Base-by-base conservation (phyloP, 805 yeast genomes). In the Cyberlindnera euphorbiae region DNA sequence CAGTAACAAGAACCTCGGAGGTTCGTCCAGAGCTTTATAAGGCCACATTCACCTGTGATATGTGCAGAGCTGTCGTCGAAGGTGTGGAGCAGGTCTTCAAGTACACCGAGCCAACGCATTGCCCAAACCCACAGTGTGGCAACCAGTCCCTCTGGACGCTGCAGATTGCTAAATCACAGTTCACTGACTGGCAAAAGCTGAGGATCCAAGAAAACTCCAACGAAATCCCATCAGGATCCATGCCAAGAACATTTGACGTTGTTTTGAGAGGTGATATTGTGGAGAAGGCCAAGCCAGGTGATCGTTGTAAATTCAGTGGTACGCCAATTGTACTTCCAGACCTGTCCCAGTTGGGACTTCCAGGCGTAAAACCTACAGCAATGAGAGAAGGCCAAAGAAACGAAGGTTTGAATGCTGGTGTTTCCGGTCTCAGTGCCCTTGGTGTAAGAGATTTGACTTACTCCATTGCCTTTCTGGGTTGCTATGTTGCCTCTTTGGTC, bases 261-360 rank as follows among this genome's bases (percentile, higher is more conserved):
- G 83, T 90, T 34, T 63, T 90, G 40, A 72, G 98, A 51, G 97
- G 97, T 34, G 97, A 90, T 49, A 72, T 87, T 36, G 97, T 93
- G 8, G 98, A 90, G 56, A 72, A 88, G 47, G 97, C 97, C 3
- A 93, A 90, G 60, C 97, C 98, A 2, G 98, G 98, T 47, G 97
- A 90, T 61, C 83, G 86, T 58, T 85, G 96, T 63, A 77, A 78
- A 47, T 88, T 93, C 59, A 86, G 95, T 0, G 98, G 98, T 30
- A 82, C 95, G 1, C 93, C 88, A 56, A 87, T 93, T 41, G 97
- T 89, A 8, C 77, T 90, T 15, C 98, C 98, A 1, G 97, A 90
- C 60, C 83, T 93, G 6, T 69, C 95, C 2, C 98, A 93, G 62
- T 68, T 90, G 36, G 96, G 97, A 5, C 66, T 93, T 25, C 98